phyloP scores from a whole-genome alignment of 177 flowering plant species.

The Vitis hybrid region DNA sequence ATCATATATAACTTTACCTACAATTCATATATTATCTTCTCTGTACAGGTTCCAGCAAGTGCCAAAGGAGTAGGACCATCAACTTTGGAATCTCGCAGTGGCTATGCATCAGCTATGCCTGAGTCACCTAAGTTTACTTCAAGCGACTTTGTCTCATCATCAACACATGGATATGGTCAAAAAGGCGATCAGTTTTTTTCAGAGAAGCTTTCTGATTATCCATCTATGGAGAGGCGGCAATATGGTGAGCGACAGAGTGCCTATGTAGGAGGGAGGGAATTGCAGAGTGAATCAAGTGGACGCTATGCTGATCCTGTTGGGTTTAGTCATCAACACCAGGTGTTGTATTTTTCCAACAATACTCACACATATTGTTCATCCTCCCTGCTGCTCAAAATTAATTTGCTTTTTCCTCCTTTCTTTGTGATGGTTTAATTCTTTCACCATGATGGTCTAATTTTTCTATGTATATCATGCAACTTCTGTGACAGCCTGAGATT shows the following conservation, averaged over 20 bases:
- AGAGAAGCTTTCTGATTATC: conserved; percentile 68
- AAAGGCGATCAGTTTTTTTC: conserved; percentile 56
- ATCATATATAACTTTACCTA: not conserved
- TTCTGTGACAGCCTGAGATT: conserved; percentile 49
- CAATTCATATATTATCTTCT: not conserved
- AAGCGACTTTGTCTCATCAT: conserved; percentile 59
- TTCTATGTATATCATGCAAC: not conserved
- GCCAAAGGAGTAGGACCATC: conserved; percentile 53
- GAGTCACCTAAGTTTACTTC: conserved; percentile 66
- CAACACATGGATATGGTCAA: conserved; percentile 68
- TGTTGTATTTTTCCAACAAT: conserved; percentile 7
- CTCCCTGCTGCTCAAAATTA: not conserved
- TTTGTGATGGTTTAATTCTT: not conserved
- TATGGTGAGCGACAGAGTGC: conserved; percentile 66
- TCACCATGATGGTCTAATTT: not conserved
- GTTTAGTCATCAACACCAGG: conserved; percentile 70
- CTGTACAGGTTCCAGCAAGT: conserved; percentile 45
- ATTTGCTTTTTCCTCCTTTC: conserved; percentile 2
- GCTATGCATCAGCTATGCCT: conserved; percentile 45
- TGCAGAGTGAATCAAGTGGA: conserved; percentile 61
- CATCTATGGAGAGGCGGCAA: conserved; percentile 62
- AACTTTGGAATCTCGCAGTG: conserved; percentile 65
- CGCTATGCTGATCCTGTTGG: conserved; percentile 66
- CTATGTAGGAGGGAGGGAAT: conserved; percentile 62
- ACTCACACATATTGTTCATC: not conserved